A percentile compares a stretch with the other conserved stretches of the same genome.
These are phyloP conservation scores for Aspergillus heteromorphus DNA, from an alignment of 495 filamentous ascomycete genomes.

Conservation along the genomic window DNA sequence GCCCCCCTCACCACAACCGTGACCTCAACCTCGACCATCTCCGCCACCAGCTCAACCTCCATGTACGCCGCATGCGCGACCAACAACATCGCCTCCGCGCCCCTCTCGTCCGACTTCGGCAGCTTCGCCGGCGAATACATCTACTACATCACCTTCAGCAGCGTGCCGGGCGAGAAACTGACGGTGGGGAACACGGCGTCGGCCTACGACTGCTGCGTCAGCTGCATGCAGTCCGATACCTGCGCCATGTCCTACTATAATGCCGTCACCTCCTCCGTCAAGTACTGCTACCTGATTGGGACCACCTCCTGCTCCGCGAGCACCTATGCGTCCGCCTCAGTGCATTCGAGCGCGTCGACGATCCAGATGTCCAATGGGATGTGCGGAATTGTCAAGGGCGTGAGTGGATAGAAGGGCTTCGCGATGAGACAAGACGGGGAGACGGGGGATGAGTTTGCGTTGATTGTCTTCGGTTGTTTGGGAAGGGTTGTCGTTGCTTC, in stretches of 20 bases:
- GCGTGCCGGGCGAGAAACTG: not conserved
- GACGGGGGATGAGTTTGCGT: too few relatives aligned
- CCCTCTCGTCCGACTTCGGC: not conserved
- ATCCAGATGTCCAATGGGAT: not conserved
- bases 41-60: not conserved
- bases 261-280: not conserved
- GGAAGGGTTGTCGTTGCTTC: too few relatives aligned
- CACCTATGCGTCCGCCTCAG: not conserved
- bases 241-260: conserved; percentile 2
- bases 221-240: not conserved
- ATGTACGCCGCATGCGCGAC: not conserved
- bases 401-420: too few relatives aligned
- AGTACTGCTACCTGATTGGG: not conserved
- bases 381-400: not conserved
- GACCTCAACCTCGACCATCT: not conserved
- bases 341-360: not conserved
- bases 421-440: too few relatives aligned
- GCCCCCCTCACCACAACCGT: not conserved
- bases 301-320: not conserved
- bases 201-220: conserved; percentile 1
- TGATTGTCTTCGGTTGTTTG: too few relatives aligned
- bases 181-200: not conserved
- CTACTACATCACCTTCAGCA: not conserved
- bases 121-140: not conserved
- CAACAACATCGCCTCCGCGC: not conserved